Evolutionary conservation across 257 asterid genomes (phyloP), one percentile per base, ranked within the genome.

Genomic region (Catharanthus roseus): DNA sequence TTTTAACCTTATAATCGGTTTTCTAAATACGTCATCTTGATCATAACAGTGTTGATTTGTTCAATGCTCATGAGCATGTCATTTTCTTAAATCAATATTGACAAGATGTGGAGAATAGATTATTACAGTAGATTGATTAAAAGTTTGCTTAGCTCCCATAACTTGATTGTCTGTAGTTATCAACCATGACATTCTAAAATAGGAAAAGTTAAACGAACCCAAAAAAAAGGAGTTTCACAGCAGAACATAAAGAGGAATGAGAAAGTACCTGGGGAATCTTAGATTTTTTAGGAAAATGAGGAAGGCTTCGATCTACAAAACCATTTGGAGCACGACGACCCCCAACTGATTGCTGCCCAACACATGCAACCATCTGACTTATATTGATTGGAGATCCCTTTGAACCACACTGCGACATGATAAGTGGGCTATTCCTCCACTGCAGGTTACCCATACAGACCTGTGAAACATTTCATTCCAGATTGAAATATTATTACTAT

Each of bases 381-480:
- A 93, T 91, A 79, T 93, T 93, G 73, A 89, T 88, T 24, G 91
- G 96, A 78, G 97, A 91, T 77, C 99, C 99, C 84, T 93, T 93
- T 75, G 99, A 93, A 79, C 99, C 99, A 86, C 99, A 93, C 56
- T 87, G 96, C 38, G 97, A 91, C 99, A 93, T 93, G 62, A 93
- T 93, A 38, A 93, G 78, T 72, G 99, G 96, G 77, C 97, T 91
- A 74, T 93, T 93, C 90, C 97, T 87, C 99, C 99, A 93, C 73
- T 88, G 71, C 63, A 89, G 84, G 75, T 87, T 84, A 33, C 56
- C 72, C 96, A 91, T 85, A 78, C 97, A 91, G 57, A 85, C 95
- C 99, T 93, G 80, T 61, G 70, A 74, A 78, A 77, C 68, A 34
- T 72, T 66, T 39, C 49, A 65, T 24, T 66, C 29, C 60, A 69